Evolutionary conservation across 805 yeast genomes (phyloP).

Genomic region (Hemisphaericaspora nanyangensis): DNA sequence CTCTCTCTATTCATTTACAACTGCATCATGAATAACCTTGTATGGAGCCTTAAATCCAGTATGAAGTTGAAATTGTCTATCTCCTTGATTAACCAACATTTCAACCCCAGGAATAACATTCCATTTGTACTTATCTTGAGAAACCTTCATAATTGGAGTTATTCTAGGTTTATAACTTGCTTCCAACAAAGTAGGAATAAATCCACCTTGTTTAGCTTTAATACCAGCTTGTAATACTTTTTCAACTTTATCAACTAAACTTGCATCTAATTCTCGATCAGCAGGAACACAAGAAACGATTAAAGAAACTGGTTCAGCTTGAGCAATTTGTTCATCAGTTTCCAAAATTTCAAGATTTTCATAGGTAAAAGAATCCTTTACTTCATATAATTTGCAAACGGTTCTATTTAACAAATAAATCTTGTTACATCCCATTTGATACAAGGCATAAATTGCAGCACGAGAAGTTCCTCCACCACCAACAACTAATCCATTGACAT

Average conservation of each 20-base stretch:
- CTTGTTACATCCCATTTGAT: constrained; percentile 67
- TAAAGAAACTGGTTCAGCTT: constrained; percentile 49
- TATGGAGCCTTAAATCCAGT: constrained; percentile 66
- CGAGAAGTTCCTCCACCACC: constrained; percentile 99
- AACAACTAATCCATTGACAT: constrained; percentile 66
- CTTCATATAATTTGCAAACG: constrained; percentile 52
- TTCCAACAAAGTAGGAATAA: constrained; percentile 64
- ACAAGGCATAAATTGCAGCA: constrained; percentile 88
- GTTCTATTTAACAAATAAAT: constrained; percentile 85
- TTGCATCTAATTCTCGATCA: constrained; percentile 60
- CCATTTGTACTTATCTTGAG: constrained; percentile 63
- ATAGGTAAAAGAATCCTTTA: constrained; percentile 59
- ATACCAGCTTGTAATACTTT: constrained; percentile 41
- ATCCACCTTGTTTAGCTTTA: constrained; percentile 26
- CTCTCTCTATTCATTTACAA: too few species aligned
- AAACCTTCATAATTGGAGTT: constrained; percentile 83
- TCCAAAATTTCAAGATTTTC: constrained; percentile 58
- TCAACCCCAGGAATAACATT: constrained; percentile 85
- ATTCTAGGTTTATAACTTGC: constrained; percentile 91
- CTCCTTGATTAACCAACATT: constrained; percentile 92
- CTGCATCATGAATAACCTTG: constrained; percentile 58
- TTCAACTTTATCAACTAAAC: constrained; percentile 47
- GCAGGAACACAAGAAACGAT: constrained; percentile 84
- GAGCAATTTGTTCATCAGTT: constrained; percentile 40
- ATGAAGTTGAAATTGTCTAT: constrained; percentile 79